Base-by-base conservation (phyloP, 1,284 basidiomycete species). In the Trichosporon sp. region DNA sequence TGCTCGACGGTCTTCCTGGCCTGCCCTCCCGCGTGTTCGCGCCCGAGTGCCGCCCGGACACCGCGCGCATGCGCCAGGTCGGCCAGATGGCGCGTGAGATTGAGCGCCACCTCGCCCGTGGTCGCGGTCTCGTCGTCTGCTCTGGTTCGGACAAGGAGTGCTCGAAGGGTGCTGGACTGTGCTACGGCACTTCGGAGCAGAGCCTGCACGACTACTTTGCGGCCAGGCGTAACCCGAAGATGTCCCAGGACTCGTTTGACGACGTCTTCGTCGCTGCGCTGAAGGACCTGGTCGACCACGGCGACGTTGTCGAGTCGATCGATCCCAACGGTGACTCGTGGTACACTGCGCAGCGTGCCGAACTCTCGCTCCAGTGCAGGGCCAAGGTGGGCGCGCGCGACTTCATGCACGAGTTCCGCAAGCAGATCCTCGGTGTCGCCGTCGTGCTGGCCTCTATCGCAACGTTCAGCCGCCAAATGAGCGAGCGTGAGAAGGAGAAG, bases 21-120 rank as follows among this genome's bases (percentile, higher is more conserved):
- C 80, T 94, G 31, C 92, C 92, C 7, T 89, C 92, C 64, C 87
- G 94, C 48, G 91, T 91, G 6, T 87, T 96, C 74, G 88, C 93
- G 10, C 92, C 93, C 26, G 86, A 86, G 40, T 98, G 96, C 81
- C 85, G 89, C 51, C 91, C 92, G 78, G 94, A 98, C 83, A 92
- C 92, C 64, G 89, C 87, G 77, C 89, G 92, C 78, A 91, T 91
- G 83, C 86, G 88, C 73, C 88, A 91, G 77, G 91, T 97, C 65
- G 92, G 92, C 31, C 87, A 85, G 32, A 85, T 95, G 65, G 95
- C 92, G 0, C 91, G 89, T 77, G 88, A 88, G 21, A 88, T 96
- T 61, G 91, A 93, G 80, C 84, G 85, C 11, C 84, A 89, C 56
- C 86, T 97, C 63, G 91, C 89, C 0, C 86, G 87, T 74, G 88